Percentiles rank a stretch among this genome's conserved stretches.
Evolutionary conservation across 805 yeast species (phyloP).

Genomic region (Maudiozyma barnettii): DNA sequence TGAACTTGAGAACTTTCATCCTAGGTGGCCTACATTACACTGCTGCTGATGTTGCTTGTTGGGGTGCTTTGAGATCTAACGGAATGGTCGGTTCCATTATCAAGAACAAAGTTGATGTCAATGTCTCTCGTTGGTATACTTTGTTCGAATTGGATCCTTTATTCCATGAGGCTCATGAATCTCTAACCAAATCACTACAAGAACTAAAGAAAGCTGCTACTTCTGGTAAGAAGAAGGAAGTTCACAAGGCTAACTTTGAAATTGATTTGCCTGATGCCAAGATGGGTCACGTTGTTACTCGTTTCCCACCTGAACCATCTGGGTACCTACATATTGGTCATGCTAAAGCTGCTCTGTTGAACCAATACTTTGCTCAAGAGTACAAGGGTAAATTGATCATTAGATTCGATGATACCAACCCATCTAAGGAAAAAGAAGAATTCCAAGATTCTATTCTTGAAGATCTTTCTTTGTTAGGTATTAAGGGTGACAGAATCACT

Average conservation of each 20-base stretch:
- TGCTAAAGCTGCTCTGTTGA: constrained; percentile 94
- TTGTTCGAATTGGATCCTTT: constrained; percentile 56
- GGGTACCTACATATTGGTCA: constrained; percentile 97
- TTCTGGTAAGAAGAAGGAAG: constrained; percentile 63
- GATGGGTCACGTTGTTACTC: constrained; percentile 91
- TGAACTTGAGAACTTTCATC: constrained; percentile 76
- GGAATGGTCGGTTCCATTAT: constrained; percentile 86
- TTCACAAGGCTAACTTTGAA: constrained; percentile 90
- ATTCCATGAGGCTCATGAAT: constrained; percentile 63
- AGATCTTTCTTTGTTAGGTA: constrained; percentile 83
- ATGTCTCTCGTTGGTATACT: constrained; percentile 89
- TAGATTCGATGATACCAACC: constrained; percentile 97
- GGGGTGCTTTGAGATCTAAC: constrained; percentile 93
- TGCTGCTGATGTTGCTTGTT: constrained; percentile 74
- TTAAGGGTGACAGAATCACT: constrained; percentile 81
- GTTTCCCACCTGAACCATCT: constrained; percentile 99
- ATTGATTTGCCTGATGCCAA: constrained; percentile 87
- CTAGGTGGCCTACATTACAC: constrained; percentile 53
- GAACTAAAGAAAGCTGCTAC: constrained; percentile 68
- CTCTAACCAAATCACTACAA: constrained; percentile 55
- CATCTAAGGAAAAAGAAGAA: constrained; percentile 91
- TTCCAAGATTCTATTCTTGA: constrained; percentile 90
- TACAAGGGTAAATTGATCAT: constrained; percentile 95
- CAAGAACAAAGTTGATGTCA: constrained; percentile 74
- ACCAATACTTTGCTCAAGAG: constrained; percentile 91